Percentiles rank a stretch among this genome's conserved stretches.
phyloP scores from a whole-genome alignment of 345 rosid genomes.

The Melastoma malabathricum region DNA sequence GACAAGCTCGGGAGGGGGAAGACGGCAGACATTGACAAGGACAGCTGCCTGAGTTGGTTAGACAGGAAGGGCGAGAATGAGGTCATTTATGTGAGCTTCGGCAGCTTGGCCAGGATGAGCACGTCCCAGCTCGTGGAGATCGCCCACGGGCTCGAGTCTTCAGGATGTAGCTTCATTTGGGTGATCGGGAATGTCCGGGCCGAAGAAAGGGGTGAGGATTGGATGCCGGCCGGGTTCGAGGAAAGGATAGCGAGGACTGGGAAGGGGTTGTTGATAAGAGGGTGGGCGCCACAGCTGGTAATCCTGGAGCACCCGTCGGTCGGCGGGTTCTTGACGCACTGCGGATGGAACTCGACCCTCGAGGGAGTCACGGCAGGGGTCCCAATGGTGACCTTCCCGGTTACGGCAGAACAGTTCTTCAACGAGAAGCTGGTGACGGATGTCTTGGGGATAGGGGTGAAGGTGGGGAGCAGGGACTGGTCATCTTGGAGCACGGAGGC shows the following conservation, averaged over 20 bases:
- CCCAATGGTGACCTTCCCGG: slow-evolving; percentile 16
- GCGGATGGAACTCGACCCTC: slow-evolving; percentile 16
- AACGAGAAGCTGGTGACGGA: slow-evolving; percentile 1
- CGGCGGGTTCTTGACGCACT: slow-evolving; percentile 15
- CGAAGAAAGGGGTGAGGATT: neutral
- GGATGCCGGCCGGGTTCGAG: slow-evolving; percentile 12
- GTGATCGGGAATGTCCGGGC: slow-evolving; percentile 10
- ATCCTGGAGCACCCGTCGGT: slow-evolving; percentile 12
- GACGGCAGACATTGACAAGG: neutral
- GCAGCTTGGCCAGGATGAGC: neutral
- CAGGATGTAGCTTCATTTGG: slow-evolving; percentile 28
- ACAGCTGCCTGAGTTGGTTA: slow-evolving; percentile 13
- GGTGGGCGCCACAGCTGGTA: slow-evolving; percentile 15
- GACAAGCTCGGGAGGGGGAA: slow-evolving; percentile 12
- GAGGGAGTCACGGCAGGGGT: slow-evolving; percentile 14
- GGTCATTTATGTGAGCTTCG: slow-evolving; percentile 11
- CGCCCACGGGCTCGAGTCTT: slow-evolving; percentile 10
- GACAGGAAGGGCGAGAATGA: slow-evolving; percentile 7
- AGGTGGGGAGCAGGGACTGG: slow-evolving; percentile 15
- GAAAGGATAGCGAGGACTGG: slow-evolving; percentile 11
- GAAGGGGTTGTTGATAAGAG: no score
- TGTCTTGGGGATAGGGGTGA: neutral
- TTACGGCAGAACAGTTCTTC: slow-evolving; percentile 7
- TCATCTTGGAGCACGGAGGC: no score
- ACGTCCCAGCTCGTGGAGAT: slow-evolving; percentile 13